Conservation (phyloP, 2,329 filamentous ascomycete species). For the Colletotrichum sidae region DNA sequence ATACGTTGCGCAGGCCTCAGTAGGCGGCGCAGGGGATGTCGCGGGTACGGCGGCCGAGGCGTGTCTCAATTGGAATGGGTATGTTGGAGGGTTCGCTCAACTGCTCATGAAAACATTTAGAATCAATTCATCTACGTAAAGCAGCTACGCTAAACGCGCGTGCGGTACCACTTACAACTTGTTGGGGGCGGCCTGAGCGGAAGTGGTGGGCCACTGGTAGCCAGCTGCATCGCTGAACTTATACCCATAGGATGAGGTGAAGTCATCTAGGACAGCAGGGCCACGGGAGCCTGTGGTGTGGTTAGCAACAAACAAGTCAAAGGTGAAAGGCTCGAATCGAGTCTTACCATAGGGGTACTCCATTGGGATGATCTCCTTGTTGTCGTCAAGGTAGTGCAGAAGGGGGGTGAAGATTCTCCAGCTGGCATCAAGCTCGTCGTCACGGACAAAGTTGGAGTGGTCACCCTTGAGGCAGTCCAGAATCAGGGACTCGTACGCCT, state of each 20-base stretch:
- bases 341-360: conserved; percentile 96
- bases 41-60: conserved; percentile 22
- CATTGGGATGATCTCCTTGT: conserved; percentile 99
- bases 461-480: conserved; percentile 98
- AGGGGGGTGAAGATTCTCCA: conserved; percentile 99
- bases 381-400: conserved; percentile 97
- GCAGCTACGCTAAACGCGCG: conserved; percentile 32
- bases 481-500: conserved; percentile 98
- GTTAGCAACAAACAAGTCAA: conserved; percentile 38
- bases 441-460: conserved; percentile 98
- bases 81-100: conserved; percentile 26
- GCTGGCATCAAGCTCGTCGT: conserved; percentile 95
- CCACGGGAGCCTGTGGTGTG: conserved; percentile 85
- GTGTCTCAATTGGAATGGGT: conserved; percentile 22
- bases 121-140: conserved; percentile 37
- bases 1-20: conserved; percentile 26
- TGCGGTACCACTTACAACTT: conserved; percentile 76
- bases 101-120: conserved; percentile 35
- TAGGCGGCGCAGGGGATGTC: conserved; percentile 24
- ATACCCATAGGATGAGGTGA: conserved; percentile 97
- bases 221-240: conserved; percentile 98
- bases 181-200: conserved; percentile 71
- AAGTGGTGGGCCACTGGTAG: conserved; percentile 92
- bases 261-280: conserved; percentile 95
- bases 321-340: background rate